Evolutionary conservation across 176 grass and related monocot genomes (phyloP), one percentile per base, ranked within the genome.

Genomic region (Puccinellia tenuiflora): DNA sequence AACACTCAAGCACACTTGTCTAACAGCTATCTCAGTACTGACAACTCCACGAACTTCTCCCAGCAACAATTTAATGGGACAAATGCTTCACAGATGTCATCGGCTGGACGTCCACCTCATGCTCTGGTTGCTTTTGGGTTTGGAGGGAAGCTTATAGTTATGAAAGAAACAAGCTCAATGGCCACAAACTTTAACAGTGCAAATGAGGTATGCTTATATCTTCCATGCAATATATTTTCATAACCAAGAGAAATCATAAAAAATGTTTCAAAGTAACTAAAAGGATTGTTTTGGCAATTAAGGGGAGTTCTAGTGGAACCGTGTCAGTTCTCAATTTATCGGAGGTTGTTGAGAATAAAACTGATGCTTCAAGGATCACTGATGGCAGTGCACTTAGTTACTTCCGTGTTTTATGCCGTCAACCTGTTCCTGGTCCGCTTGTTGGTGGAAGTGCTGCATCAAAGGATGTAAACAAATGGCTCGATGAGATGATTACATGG

Each of bases 381-480:
- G 81, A 80, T 59, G 85, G 93, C 40, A 77, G 84, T 64, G 83
- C 48, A 9, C 81, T 92, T 73, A 82, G 85, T 57, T 96, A 96
- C 70, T 99, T 99, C 75, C 80, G 85, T 82, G 83, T 90, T 61
- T 87, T 99, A 60, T 96, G 80, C 38, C 89, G 48, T 57, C 93
- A 93, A 77, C 77, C 89, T 80, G 81, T 94, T 73, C 96, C 93
- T 70, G 96, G 96, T 52, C 96, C 96, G 62, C 96, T 99, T 78
- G 91, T 92, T 35, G 93, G 96, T 86, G 93, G 91, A 80, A 96
- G 47, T 84, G 93, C 85, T 85, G 85, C 88, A 86, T 75, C 93
- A 53, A 99, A 99, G 87, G 93, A 96, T 87, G 91, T 94, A 45
- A 93, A 94, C 71, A 99, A 94, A 86, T 99, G 96, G 93, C 76